Evolutionary conservation across 2,329 filamentous ascomycete species (phyloP), one percentile per base, ranked within the genome.

Genomic region (Penicillium sp.): DNA sequence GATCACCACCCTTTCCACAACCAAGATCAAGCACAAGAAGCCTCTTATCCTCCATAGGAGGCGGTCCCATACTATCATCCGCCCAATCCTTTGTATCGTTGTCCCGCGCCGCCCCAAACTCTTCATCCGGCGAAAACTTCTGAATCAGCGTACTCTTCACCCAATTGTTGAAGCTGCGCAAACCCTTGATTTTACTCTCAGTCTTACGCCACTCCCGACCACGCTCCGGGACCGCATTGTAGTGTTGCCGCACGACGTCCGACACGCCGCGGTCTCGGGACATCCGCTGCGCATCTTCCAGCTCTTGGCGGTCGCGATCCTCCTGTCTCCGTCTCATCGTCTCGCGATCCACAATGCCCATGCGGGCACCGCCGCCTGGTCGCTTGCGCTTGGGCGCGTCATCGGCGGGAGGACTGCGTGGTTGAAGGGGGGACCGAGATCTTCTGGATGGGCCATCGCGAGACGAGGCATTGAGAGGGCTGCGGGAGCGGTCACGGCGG

Each of bases 151-250:
- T 93, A 71, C 91, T 96, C 81, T 99, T 99, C 77, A 99, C 85
- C 95, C 95, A 99, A 75, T 99, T 99, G 79, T 99, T 99, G 81
- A 96, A 95, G 64, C 90, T 91, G 52, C 95, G 86, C 52, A 99
- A 80, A 0, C 95, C 95, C 77, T 96, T 96, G 80, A 99, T 99
- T 68, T 90, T 89, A 74, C 90, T 96, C 69, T 96, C 92, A 7
- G 91, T 96, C 72, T 90, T 91, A 49, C 95, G 86, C 93, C 95
- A 99, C 69, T 97, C 92, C 53, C 93, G 86, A 13, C 95, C 95
- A 29, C 93, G 86, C 78, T 99, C 90, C 0, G 93, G 93, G 0
- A 98, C 93, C 37, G 90, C 88, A 75, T 99, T 99, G 82, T 99
- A 99, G 75, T 97, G 93, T 63, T 96, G 88, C 50, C 88, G 86